Evolutionary conservation across 1,139 yeast species (phyloP).

Genomic region (Sugiyamaella paludigena): DNA sequence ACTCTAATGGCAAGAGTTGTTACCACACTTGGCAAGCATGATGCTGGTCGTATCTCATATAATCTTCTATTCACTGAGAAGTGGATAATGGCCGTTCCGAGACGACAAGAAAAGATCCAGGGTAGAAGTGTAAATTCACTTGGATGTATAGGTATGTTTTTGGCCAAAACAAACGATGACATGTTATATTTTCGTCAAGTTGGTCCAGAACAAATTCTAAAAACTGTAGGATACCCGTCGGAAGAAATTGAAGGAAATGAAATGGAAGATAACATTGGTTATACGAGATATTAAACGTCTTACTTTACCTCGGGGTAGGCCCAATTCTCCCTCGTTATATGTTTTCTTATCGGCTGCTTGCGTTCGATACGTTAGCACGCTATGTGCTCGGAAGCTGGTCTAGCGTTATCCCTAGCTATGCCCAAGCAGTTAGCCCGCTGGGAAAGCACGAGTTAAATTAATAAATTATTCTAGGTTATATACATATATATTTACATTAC

Average conservation of each 20-base stretch:
- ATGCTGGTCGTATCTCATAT: constrained; percentile 47
- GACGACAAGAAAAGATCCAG: constrained; percentile 45
- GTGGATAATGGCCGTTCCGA: constrained; percentile 86
- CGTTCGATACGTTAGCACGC: too few relatives aligned
- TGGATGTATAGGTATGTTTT: constrained; percentile 73
- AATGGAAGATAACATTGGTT: constrained; percentile 28
- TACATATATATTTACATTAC: not conserved
- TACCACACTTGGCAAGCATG: constrained; percentile 51
- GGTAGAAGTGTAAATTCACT: constrained; percentile 71
- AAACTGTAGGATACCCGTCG: constrained; percentile 63
- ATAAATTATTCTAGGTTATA: not conserved
- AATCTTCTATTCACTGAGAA: constrained; percentile 77
- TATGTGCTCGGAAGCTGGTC: too few relatives aligned
- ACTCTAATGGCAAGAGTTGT: constrained; percentile 68
- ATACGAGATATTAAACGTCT: constrained; percentile 20
- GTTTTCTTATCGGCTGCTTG: too few relatives aligned
- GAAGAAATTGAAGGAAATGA: constrained; percentile 31
- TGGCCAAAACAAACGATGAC: constrained; percentile 67
- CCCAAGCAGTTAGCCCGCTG: too few relatives aligned
- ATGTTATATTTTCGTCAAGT: constrained; percentile 29
- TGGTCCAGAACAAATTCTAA: constrained; percentile 44
- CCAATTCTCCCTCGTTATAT: too few relatives aligned
- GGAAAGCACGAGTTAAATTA: too few relatives aligned
- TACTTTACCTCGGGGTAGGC: too few relatives aligned
- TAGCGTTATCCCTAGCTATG: too few relatives aligned